Percentiles rank a stretch among this genome's conserved stretches.
phyloP scores from a whole-genome alignment of 495 filamentous ascomycete genomes.

The Penicillium steckii region DNA sequence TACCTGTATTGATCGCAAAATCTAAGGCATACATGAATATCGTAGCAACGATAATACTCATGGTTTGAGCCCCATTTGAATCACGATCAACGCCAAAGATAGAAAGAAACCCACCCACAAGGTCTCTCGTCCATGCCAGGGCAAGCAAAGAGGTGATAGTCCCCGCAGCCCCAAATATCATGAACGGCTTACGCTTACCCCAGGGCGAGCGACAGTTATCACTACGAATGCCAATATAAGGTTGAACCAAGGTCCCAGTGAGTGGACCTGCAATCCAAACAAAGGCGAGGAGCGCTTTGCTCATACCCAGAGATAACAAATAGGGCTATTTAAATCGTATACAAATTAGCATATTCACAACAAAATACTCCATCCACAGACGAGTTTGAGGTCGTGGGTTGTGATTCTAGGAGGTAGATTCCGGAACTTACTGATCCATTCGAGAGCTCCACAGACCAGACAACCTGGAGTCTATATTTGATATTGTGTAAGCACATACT shows the following conservation, averaged over 20 bases:
- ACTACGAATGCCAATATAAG: conserved; percentile 89
- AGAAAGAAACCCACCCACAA: conserved; percentile 65
- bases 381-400: neutral
- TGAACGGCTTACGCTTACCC: conserved; percentile 88
- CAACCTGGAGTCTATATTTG: conserved; percentile 68
- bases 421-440: conserved; percentile 67
- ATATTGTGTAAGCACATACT: neutral
- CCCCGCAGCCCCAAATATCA: conserved; percentile 70
- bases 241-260: conserved; percentile 83
- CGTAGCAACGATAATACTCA: conserved; percentile 72
- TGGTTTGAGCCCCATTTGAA: conserved; percentile 57
- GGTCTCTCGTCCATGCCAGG: conserved; percentile 80
- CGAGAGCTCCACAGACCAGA: conserved; percentile 90
- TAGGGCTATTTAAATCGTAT: conserved; percentile 47
- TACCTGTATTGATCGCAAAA: conserved; percentile 91
- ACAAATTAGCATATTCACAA: neutral
- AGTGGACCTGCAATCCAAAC: conserved; percentile 94
- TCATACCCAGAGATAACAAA: conserved; percentile 77
- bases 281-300: conserved; percentile 87
- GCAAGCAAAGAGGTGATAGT: conserved; percentile 71
- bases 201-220: conserved; percentile 78
- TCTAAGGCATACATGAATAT: conserved; percentile 81
- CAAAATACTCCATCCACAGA: neutral
- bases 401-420: neutral
- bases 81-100: conserved; percentile 68